Conservation (phyloP, 139 green algal species). For the Haematococcus lacustris region DNA sequence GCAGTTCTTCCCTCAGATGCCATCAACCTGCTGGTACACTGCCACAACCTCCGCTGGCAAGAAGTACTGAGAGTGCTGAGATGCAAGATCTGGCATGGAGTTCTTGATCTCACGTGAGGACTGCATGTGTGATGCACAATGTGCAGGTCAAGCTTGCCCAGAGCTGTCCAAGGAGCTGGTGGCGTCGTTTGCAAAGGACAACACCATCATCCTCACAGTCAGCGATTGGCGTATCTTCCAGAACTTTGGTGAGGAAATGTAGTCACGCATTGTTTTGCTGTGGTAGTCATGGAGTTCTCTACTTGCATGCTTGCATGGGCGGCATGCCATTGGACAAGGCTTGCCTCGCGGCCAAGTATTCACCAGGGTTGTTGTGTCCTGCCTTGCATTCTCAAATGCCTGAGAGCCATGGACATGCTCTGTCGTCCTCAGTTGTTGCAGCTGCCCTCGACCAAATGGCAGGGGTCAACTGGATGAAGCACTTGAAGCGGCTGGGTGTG, state of each 20-base stretch:
- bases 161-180: slow-evolving; percentile 16
- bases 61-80: background rate
- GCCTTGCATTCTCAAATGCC: too few relatives aligned
- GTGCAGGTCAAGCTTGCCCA: background rate
- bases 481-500: slow-evolving; percentile 18
- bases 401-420: too few relatives aligned
- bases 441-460: too few relatives aligned
- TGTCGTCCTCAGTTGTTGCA: too few relatives aligned
- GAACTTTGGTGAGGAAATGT: slow-evolving; percentile 12
- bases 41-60: slow-evolving; percentile 3
- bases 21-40: too few relatives aligned
- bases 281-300: background rate
- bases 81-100: background rate
- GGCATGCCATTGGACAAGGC: background rate
- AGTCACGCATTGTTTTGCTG: background rate
- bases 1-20: too few relatives aligned
- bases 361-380: too few relatives aligned
- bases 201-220: slow-evolving; percentile 21
- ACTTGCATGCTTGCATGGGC: background rate
- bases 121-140: background rate
- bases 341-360: too few relatives aligned
- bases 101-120: background rate
- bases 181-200: slow-evolving; percentile 17
- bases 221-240: slow-evolving; percentile 20
- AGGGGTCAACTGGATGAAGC: slow-evolving; percentile 39